Percentiles rank a stretch among this genome's conserved stretches.
Conservation (phyloP, 768 basidiomycete species). For the Amanita subjunquillea region DNA sequence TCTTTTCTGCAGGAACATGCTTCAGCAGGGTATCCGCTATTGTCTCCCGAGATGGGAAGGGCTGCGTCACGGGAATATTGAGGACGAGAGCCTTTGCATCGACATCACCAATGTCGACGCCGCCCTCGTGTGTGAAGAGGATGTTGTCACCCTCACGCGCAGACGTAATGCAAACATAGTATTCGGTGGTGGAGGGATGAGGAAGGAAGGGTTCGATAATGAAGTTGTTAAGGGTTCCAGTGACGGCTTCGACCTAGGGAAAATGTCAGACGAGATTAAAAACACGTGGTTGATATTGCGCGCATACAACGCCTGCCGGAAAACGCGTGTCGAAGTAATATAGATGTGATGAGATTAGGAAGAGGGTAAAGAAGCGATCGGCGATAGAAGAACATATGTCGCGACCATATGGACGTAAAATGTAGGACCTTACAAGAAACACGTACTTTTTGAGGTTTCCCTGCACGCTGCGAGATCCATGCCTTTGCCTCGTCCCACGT, state of each 20-base stretch:
- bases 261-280: slow-evolving; percentile 8
- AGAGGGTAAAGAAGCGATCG: slow-evolving; percentile 4
- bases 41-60: slow-evolving; percentile 76
- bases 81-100: slow-evolving; percentile 94
- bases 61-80: slow-evolving; percentile 58
- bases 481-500: slow-evolving; percentile 76
- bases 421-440: slow-evolving; percentile 6
- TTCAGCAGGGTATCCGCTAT: slow-evolving; percentile 71
- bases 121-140: slow-evolving; percentile 98
- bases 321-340: slow-evolving; percentile 7
- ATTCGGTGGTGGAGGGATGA: slow-evolving; percentile 88
- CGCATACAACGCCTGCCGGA: slow-evolving; percentile 14
- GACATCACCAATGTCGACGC: slow-evolving; percentile 97
- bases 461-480: slow-evolving; percentile 78
- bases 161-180: slow-evolving; percentile 97
- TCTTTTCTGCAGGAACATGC: slow-evolving; percentile 76
- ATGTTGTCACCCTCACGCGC: slow-evolving; percentile 90
- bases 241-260: slow-evolving; percentile 77
- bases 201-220: slow-evolving; percentile 99
- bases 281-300: background rate
- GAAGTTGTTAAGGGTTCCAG: slow-evolving; percentile 95
- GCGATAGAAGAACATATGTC: background rate
- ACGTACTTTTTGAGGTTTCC: slow-evolving; percentile 84
- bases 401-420: slow-evolving; percentile 5
- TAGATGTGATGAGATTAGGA: slow-evolving; percentile 9